Evolutionary conservation across 768 basidiomycete genomes (phyloP).

Genomic region (Clitopilus hobsonii): DNA sequence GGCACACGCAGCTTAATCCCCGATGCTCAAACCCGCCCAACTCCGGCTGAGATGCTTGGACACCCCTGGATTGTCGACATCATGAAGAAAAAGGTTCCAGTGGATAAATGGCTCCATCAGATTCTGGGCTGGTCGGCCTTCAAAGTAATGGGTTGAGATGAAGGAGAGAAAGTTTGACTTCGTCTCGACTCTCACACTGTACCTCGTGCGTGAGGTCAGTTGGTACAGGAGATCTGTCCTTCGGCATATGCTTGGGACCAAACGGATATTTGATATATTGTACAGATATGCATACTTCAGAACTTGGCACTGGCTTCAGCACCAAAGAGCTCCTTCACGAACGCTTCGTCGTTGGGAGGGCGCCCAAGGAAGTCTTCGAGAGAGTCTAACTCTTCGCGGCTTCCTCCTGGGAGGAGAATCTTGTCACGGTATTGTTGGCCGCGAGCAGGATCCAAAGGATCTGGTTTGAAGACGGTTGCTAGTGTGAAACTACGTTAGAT

Average conservation of each 20-base stretch:
- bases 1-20: slow-evolving; percentile 36
- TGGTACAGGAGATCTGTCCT: too few species aligned
- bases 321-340: slow-evolving; percentile 63
- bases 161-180: too few species aligned
- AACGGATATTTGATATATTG: too few species aligned
- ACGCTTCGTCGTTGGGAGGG: slow-evolving; percentile 70
- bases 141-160: too few species aligned
- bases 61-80: slow-evolving; percentile 80
- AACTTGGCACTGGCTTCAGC: slow-evolving; percentile 30
- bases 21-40: slow-evolving; percentile 64
- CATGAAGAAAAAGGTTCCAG: slow-evolving; percentile 81
- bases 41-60: slow-evolving; percentile 74
- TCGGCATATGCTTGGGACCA: too few species aligned
- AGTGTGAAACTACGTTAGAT: background rate
- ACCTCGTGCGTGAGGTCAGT: too few species aligned
- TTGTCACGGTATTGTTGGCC: slow-evolving; percentile 70
- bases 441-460: slow-evolving; percentile 65
- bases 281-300: background rate
- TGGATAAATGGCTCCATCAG: slow-evolving; percentile 84
- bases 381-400: slow-evolving; percentile 76
- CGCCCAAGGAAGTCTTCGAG: slow-evolving; percentile 81
- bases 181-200: too few species aligned
- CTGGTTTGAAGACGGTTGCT: slow-evolving; percentile 76
- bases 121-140: slow-evolving; percentile 87
- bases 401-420: slow-evolving; percentile 72